phyloP scores from a whole-genome alignment of 345 rosid genomes.

The Raphanus raphanistrum region DNA sequence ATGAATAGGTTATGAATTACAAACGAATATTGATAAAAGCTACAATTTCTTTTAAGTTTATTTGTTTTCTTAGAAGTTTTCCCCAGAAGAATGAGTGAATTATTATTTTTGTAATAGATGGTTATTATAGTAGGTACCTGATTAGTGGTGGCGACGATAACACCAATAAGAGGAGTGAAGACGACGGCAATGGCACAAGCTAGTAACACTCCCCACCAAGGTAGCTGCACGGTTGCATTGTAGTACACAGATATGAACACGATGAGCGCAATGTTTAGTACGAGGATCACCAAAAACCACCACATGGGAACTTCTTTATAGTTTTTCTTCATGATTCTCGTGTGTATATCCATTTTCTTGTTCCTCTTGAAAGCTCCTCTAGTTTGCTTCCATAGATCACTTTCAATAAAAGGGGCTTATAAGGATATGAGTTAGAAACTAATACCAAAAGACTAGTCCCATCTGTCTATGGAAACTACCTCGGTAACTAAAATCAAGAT shows the following conservation, averaged over 20 bases:
- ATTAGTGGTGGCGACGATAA: constrained; percentile 71
- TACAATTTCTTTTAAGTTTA: neutral
- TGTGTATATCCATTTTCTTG: constrained; percentile 68
- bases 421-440: neutral
- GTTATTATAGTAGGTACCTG: constrained; percentile 27
- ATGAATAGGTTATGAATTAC: neutral
- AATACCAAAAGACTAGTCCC: neutral
- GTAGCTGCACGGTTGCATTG: constrained; percentile 67
- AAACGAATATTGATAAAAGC: neutral
- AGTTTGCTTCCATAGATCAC: constrained; percentile 49
- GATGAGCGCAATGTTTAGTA: constrained; percentile 48
- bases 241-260: constrained; percentile 60
- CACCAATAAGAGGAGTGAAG: constrained; percentile 81
- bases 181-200: constrained; percentile 72
- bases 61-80: neutral
- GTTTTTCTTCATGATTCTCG: constrained; percentile 70
- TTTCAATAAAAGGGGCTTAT: neutral
- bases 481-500: neutral
- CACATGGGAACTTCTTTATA: constrained; percentile 65
- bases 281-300: constrained; percentile 74
- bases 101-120: neutral
- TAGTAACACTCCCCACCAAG: constrained; percentile 94
- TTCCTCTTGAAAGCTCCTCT: constrained; percentile 51
- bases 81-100: neutral
- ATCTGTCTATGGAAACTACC: neutral